Evolutionary conservation across 352 stramenopile species (phyloP), one percentile per base, ranked within the genome.

Genomic region (Globisporangium acanthophoron): DNA sequence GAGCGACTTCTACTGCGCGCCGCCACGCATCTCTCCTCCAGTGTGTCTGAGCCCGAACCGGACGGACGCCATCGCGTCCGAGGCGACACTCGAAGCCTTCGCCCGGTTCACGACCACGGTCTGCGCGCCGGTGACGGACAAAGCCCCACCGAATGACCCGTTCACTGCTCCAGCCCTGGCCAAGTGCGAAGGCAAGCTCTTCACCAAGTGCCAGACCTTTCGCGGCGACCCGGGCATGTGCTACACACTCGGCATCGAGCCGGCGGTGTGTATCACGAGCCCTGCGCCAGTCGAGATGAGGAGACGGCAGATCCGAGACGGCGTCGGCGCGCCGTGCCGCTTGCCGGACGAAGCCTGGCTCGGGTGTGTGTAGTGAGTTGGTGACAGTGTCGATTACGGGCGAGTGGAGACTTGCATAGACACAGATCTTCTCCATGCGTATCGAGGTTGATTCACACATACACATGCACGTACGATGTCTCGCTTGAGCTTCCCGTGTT

Each of bases 291-390:
- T 59, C 18, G 54, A 59, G 29, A 37, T 59, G 40, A 40, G 54
- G 13, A 13, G 27, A 29, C 54, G 44, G 3, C 40, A 76, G 51
- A 78, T 78, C 31, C 40, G 50, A n/a, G 31, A 13, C 24, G 39
- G 56, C 15, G 43, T 74, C 11, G 67, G 67, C 15, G 18, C 35
- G 20, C 6, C 40, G 7, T 75, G 59, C 44, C 54, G 74, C 13
- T 39, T 52, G 12, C 39, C 46, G 16, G 60, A 65, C 39, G 67
- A 75, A 31, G 44, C 46, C 15, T 75, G 62, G 65, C 59, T 74
- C 5, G 70, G 67, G 4, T 74, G 65, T 47, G 52, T 37, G 21
- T 56, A 20, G 49, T 37, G 6, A 6, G 31, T 37, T 11, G 9
- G 21, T 24, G 21, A 37, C 6, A 3, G 31, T 37, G 31, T 37